Conservation (phyloP, 768 basidiomycete species). For the Suillus plorans region DNA sequence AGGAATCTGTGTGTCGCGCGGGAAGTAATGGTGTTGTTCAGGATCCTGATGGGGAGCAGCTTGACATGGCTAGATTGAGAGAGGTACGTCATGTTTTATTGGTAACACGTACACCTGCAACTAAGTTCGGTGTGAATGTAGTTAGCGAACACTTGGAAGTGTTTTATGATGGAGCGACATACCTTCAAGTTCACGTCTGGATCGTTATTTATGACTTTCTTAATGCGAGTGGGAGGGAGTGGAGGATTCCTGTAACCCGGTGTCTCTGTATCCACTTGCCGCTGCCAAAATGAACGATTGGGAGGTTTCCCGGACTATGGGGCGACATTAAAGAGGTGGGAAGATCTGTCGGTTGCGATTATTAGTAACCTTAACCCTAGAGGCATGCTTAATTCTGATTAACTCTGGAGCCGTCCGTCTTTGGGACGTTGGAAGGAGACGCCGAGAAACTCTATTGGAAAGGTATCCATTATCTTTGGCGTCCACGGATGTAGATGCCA, state of each 20-base stretch:
- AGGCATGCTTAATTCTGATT: too few relatives aligned
- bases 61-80: constrained; percentile 24
- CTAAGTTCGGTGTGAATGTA: constrained; percentile 29
- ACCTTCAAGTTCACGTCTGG: constrained; percentile 83
- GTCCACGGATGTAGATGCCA: too few relatives aligned
- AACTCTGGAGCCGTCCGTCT: too few relatives aligned
- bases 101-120: constrained; percentile 24
- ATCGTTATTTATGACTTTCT: constrained; percentile 99
- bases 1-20: constrained; percentile 19
- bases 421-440: too few relatives aligned
- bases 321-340: constrained; percentile 29
- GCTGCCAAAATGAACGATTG: constrained; percentile 86
- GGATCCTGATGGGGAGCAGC: constrained; percentile 22
- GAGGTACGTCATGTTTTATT: not conserved
- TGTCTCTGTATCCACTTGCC: constrained; percentile 83
- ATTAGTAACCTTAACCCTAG: constrained; percentile 27
- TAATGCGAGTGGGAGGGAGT: constrained; percentile 91
- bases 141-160: too few relatives aligned
- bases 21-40: constrained; percentile 21
- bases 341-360: too few relatives aligned
- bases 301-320: constrained; percentile 83
- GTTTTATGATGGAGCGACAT: constrained; percentile 25
- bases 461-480: too few relatives aligned
- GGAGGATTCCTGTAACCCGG: constrained; percentile 88
- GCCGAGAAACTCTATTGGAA: too few relatives aligned